These are phyloP conservation scores for Phytophthora rubi DNA, from an alignment of 352 stramenopile genomes.

Conservation along the genomic window DNA sequence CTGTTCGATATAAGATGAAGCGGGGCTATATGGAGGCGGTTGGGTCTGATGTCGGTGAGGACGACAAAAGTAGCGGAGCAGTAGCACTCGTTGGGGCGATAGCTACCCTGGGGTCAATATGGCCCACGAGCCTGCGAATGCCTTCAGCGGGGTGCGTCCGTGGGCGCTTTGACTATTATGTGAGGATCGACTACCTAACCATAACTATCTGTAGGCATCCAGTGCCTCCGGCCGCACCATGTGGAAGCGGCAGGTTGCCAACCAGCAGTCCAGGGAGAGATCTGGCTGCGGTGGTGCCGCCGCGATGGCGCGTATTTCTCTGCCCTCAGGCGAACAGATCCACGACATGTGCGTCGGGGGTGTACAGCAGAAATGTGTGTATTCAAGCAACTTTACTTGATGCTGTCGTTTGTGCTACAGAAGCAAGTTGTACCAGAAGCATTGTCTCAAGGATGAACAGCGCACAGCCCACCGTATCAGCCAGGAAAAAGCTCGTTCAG, in stretches of 20 bases:
- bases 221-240: constrained; percentile 62
- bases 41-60: constrained; percentile 9
- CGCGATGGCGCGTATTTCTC: constrained; percentile 47
- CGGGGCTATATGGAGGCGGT: constrained; percentile 11
- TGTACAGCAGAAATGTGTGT: not conserved
- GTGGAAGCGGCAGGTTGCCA: constrained; percentile 69
- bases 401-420: constrained; percentile 21
- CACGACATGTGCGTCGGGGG: constrained; percentile 62
- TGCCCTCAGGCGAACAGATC: constrained; percentile 75
- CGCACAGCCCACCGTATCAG: constrained; percentile 62
- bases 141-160: constrained; percentile 45
- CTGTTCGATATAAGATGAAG: not conserved
- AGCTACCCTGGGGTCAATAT: constrained; percentile 16
- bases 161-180: not conserved
- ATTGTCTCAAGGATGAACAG: constrained; percentile 70
- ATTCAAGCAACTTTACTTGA: not conserved
- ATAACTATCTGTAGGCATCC: constrained; percentile 45
- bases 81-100: constrained; percentile 12
- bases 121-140: constrained; percentile 29
- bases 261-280: constrained; percentile 32
- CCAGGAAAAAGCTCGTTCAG: constrained; percentile 45
- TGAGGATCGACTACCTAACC: not conserved
- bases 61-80: not conserved
- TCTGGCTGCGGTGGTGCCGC: constrained; percentile 17
- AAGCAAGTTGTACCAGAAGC: constrained; percentile 74